phyloP scores from a whole-genome alignment of 495 filamentous ascomycete species.

The Cercophora samala region DNA sequence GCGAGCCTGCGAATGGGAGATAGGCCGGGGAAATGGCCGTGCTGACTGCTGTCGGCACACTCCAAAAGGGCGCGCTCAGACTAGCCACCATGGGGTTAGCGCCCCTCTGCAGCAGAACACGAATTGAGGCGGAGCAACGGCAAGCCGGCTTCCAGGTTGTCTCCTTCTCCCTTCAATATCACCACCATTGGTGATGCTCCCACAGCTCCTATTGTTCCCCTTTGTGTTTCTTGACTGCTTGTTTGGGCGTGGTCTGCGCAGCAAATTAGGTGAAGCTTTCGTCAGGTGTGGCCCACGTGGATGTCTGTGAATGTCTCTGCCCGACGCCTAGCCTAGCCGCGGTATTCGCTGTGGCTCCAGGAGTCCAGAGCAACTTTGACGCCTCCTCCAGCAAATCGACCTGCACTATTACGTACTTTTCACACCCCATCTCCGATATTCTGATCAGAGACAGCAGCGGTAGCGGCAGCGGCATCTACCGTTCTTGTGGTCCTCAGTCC shows the following conservation, averaged over 20 bases:
- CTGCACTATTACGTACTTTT: neutral
- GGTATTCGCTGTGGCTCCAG: neutral
- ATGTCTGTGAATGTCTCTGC: neutral
- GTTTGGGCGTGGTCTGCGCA: neutral
- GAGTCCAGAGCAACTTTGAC: neutral
- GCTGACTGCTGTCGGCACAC: neutral
- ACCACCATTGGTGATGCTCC: neutral
- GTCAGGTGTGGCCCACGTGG: neutral
- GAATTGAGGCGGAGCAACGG: conserved; percentile 11
- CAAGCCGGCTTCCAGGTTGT: conserved; percentile 1
- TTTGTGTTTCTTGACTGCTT: neutral
- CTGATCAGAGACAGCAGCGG: neutral
- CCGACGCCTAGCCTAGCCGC: neutral
- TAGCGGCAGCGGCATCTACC: no score
- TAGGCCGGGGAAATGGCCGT: conserved; percentile 1
- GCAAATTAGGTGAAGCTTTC: neutral
- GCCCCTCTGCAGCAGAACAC: conserved; percentile 17
- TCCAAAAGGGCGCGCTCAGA: neutral
- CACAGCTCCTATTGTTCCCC: neutral
- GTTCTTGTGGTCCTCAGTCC: neutral
- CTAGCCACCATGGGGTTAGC: conserved; percentile 13
- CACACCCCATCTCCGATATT: neutral
- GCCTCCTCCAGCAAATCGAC: neutral
- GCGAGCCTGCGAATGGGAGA: neutral
- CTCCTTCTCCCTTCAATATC: neutral